A percentile compares a stretch with the other conserved stretches of the same genome.
These are phyloP conservation scores for Chalciporus pseudorubinellus DNA, from an alignment of 768 basidiomycete species.

Conservation along the genomic window DNA sequence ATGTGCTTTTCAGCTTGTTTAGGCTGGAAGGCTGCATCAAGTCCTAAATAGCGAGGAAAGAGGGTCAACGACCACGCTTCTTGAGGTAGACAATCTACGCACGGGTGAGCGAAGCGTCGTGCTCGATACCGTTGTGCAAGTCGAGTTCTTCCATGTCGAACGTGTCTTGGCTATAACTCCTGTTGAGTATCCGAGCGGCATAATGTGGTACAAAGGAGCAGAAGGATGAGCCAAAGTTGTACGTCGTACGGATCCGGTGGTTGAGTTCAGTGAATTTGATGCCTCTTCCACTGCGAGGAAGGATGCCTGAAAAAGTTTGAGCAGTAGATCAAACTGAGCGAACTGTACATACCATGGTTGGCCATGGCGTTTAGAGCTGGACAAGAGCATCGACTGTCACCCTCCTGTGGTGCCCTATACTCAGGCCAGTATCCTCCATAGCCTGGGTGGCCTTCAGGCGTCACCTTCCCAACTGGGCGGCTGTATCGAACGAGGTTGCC, in stretches of 20 bases:
- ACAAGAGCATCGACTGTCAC: constrained; percentile 71
- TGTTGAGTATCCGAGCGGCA: constrained; percentile 56
- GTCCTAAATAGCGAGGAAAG: constrained; percentile 38
- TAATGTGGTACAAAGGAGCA: constrained; percentile 63
- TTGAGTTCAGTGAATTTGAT: constrained; percentile 57
- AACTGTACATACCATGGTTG: constrained; percentile 62
- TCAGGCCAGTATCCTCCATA: constrained; percentile 71
- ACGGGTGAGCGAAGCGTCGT: constrained; percentile 36
- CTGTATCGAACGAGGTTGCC: constrained; percentile 19
- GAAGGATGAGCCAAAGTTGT: constrained; percentile 70
- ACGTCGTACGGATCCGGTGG: constrained; percentile 49
- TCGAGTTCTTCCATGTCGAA: constrained; percentile 68
- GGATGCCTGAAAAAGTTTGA: constrained; percentile 29
- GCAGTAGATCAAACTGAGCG: neutral
- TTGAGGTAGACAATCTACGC: neutral
- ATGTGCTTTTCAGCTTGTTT: constrained; percentile 54
- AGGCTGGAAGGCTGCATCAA: constrained; percentile 45
- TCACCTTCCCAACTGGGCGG: constrained; percentile 48
- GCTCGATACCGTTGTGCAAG: constrained; percentile 61
- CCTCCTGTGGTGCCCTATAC: constrained; percentile 52
- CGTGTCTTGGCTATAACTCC: constrained; percentile 52
- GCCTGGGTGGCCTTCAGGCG: constrained; percentile 53
- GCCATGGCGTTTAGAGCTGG: constrained; percentile 80
- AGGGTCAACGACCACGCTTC: neutral
- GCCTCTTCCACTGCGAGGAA: constrained; percentile 65